A percentile compares a stretch with the other conserved stretches of the same genome.
Evolutionary conservation across 257 asterid species (phyloP).

Genomic region (Solanum sitiens): DNA sequence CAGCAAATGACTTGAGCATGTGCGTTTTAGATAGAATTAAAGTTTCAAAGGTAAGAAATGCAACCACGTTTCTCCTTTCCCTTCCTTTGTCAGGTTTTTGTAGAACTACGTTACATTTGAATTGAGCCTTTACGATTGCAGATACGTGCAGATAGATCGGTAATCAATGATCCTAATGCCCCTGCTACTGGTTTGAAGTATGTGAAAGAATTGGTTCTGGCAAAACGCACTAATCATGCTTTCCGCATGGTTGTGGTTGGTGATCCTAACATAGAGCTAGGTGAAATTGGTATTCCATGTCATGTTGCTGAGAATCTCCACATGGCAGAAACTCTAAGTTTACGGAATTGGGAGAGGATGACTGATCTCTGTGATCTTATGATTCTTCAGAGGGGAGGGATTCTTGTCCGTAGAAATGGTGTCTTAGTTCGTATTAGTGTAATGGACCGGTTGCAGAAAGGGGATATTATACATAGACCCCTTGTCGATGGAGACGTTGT

Average conservation of each 20-base stretch:
- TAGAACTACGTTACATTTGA: not conserved
- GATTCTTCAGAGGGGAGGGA: slow-evolving; percentile 40
- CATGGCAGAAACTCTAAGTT: slow-evolving; percentile 45
- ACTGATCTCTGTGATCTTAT: slow-evolving; percentile 37
- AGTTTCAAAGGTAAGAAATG: slow-evolving; percentile 71
- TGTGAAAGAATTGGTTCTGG: slow-evolving; percentile 70
- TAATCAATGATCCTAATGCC: slow-evolving; percentile 44
- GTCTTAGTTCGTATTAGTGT: slow-evolving; percentile 30
- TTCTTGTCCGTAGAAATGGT: slow-evolving; percentile 49
- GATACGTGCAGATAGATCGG: slow-evolving; percentile 70
- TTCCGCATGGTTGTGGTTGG: slow-evolving; percentile 98
- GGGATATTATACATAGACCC: slow-evolving; percentile 70
- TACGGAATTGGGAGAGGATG: slow-evolving; percentile 59
- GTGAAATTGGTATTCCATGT: slow-evolving; percentile 73
- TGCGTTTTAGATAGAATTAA: slow-evolving; percentile 66
- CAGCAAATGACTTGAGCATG: slow-evolving; percentile 68
- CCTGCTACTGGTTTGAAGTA: slow-evolving; percentile 66
- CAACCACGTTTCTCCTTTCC: not conserved
- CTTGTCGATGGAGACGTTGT: slow-evolving; percentile 77
- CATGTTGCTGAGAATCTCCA: slow-evolving; percentile 57
- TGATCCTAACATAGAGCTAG: slow-evolving; percentile 57
- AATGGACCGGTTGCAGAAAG: slow-evolving; percentile 47
- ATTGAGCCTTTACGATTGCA: slow-evolving; percentile 33
- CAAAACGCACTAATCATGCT: slow-evolving; percentile 67
- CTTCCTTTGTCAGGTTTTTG: not conserved